Conservation (phyloP, 2,329 filamentous ascomycete species). For the Chaetoscypha palmicola region DNA sequence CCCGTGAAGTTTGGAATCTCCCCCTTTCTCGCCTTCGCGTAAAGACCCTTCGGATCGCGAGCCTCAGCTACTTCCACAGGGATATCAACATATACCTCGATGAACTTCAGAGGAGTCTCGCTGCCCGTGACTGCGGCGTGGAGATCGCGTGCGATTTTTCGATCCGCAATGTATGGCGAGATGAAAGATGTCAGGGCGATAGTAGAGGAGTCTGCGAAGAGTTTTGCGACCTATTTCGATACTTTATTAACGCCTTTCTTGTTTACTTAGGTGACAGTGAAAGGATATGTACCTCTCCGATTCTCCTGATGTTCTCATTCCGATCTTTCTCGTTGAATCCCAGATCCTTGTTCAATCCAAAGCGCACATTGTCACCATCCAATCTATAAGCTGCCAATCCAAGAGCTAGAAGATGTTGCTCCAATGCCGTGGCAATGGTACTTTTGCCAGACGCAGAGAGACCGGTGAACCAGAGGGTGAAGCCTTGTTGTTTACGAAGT, state of each 20-base stretch:
- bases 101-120: slow-evolving; percentile 74
- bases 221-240: slow-evolving; percentile 74
- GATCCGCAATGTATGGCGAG: slow-evolving; percentile 85
- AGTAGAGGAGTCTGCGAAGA: slow-evolving; percentile 85
- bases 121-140: slow-evolving; percentile 59
- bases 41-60: slow-evolving; percentile 93
- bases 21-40: slow-evolving; percentile 91
- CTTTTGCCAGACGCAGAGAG: slow-evolving; percentile 96
- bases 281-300: slow-evolving; percentile 68
- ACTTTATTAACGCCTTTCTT: no score
- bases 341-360: slow-evolving; percentile 95
- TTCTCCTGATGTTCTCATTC: slow-evolving; percentile 95
- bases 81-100: slow-evolving; percentile 92
- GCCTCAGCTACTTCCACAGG: slow-evolving; percentile 87
- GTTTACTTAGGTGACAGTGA: no score
- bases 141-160: slow-evolving; percentile 71
- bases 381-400: slow-evolving; percentile 82
- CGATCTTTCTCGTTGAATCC: slow-evolving; percentile 90
- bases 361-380: slow-evolving; percentile 97
- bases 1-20: slow-evolving; percentile 98
- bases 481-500: slow-evolving; percentile 74
- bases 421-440: slow-evolving; percentile 90
- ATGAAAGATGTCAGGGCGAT: slow-evolving; percentile 96
- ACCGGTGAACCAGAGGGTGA: slow-evolving; percentile 97
- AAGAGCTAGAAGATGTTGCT: slow-evolving; percentile 89